Percentiles rank a stretch among this genome's conserved stretches.
Evolutionary conservation across 73 alveolate genomes (phyloP).

Genomic region (Diophrys appendiculata): DNA sequence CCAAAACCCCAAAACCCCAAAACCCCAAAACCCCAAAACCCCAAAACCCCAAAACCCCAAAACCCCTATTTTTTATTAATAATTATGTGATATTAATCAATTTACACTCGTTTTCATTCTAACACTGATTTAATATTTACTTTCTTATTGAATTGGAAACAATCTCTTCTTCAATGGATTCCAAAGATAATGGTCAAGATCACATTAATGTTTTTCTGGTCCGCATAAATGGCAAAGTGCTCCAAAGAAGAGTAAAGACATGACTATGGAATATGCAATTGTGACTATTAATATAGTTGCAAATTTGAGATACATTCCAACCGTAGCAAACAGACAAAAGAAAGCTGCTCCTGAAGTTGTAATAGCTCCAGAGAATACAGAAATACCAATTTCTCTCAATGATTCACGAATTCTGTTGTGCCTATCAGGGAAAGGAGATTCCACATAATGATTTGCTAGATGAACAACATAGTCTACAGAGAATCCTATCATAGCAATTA

Average conservation of each 20-base stretch:
- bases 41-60: too few species aligned
- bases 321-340: constrained; percentile 11
- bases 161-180: too few species aligned
- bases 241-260: background rate
- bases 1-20: too few species aligned
- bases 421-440: constrained; percentile 10
- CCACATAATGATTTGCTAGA: constrained; percentile 45
- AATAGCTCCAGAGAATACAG: constrained; percentile 51
- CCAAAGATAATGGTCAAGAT: background rate
- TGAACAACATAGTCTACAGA: constrained; percentile 63
- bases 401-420: constrained; percentile 37
- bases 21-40: too few species aligned
- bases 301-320: background rate
- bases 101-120: too few species aligned
- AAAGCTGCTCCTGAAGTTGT: constrained; percentile 52
- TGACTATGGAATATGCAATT: background rate
- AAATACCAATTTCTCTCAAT: constrained; percentile 51
- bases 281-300: background rate
- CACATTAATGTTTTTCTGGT: constrained; percentile 1
- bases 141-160: too few species aligned
- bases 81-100: too few species aligned
- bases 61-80: too few species aligned
- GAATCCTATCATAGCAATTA: constrained; percentile 51
- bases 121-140: too few species aligned
- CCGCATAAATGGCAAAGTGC: background rate